Conservation (phyloP, 495 filamentous ascomycete genomes). For the Neurospora cerealis region DNA sequence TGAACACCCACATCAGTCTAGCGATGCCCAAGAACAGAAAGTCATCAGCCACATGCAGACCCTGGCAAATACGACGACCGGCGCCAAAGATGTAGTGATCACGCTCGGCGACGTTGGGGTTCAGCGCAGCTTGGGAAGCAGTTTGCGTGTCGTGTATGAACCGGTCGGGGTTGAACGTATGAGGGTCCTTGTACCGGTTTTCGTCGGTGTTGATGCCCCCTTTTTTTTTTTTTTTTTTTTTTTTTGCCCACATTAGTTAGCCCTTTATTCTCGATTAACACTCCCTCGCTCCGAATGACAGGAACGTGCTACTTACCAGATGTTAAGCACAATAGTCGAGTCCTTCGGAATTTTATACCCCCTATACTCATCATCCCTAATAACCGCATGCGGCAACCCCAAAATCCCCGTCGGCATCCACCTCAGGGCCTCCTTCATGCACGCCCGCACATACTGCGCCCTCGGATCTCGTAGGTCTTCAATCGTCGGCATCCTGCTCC, state of each 20-base stretch:
- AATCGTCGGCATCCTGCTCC: constrained; percentile 32
- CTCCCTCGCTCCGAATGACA: constrained; percentile 16
- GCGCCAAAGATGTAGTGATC: constrained; percentile 40
- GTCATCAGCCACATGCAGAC: constrained; percentile 37
- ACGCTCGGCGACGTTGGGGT: constrained; percentile 29
- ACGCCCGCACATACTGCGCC: constrained; percentile 34
- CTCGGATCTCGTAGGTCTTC: constrained; percentile 23
- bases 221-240: neutral
- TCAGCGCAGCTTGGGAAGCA: constrained; percentile 18
- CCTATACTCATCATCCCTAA: constrained; percentile 31
- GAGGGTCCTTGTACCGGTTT: constrained; percentile 32
- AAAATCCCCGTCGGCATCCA: constrained; percentile 42
- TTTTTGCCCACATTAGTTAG: neutral
- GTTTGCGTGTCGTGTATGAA: constrained; percentile 24
- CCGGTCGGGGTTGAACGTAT: constrained; percentile 37
- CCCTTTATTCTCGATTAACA: neutral
- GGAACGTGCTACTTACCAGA: constrained; percentile 11
- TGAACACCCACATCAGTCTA: constrained; percentile 41
- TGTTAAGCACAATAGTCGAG: constrained; percentile 19
- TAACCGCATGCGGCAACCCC: constrained; percentile 39
- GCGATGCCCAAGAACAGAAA: constrained; percentile 37
- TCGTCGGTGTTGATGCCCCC: constrained; percentile 35
- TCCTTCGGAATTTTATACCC: constrained; percentile 25
- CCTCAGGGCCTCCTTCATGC: constrained; percentile 41
- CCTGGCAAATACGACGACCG: constrained; percentile 47